A percentile compares a stretch with the other conserved stretches of the same genome.
phyloP scores from a whole-genome alignment of 192 early-diverging fungal genomes.

The Lobosporangium transversale region DNA sequence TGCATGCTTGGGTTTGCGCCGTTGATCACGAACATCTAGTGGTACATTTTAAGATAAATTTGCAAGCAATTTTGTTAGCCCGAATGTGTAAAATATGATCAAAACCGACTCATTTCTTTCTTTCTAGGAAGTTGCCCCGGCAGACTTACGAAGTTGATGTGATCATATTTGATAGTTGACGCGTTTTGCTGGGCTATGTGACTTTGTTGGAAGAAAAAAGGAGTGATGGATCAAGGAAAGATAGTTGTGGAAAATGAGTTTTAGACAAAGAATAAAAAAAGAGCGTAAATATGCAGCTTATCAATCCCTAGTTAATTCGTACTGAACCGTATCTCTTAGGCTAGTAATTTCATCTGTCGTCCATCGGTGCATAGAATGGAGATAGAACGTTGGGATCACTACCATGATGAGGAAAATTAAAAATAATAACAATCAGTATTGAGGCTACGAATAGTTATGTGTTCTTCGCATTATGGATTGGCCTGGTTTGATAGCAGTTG shows the following conservation, averaged over 20 bases:
- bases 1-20: conserved; percentile 16
- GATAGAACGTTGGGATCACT: conserved; percentile 5
- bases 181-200: conserved; percentile 20
- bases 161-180: conserved; percentile 34
- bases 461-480: too few species aligned
- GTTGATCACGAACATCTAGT: conserved; percentile 18
- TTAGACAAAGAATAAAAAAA: not conserved
- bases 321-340: conserved; percentile 21
- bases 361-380: conserved; percentile 34
- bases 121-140: too few species aligned
- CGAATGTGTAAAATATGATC: too few species aligned
- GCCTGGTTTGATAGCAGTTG: too few species aligned
- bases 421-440: too few species aligned
- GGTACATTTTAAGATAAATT: not conserved
- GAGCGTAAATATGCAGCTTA: not conserved
- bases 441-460: too few species aligned
- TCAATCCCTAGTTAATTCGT: too few species aligned
- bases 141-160: conserved; percentile 18
- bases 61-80: not conserved
- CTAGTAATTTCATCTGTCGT: conserved; percentile 3
- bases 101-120: too few species aligned
- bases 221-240: too few species aligned
- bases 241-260: too few species aligned
- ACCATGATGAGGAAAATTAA: too few species aligned
- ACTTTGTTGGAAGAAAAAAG: conserved; percentile 1